These are phyloP conservation scores for Penicillium sp. DNA, from an alignment of 2,329 filamentous ascomycete genomes.

Conservation along the genomic window DNA sequence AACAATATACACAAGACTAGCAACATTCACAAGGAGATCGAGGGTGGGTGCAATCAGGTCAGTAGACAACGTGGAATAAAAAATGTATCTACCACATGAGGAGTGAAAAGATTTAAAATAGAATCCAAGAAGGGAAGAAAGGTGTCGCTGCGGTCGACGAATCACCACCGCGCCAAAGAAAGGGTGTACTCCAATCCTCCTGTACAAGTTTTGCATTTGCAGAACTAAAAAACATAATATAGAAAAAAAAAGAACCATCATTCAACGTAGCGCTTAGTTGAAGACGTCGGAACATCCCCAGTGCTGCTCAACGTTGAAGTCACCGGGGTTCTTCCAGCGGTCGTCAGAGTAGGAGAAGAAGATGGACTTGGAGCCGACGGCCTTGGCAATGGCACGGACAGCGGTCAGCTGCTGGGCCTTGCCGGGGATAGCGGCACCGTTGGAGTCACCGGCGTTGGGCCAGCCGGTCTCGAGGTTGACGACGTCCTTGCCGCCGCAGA, in stretches of 20 bases:
- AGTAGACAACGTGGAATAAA: constrained; percentile 32
- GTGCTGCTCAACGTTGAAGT: constrained; percentile 70
- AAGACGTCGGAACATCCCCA: constrained; percentile 66
- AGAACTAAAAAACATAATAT: constrained; percentile 16
- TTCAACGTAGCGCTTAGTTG: constrained; percentile 25
- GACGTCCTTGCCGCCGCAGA: constrained; percentile 69
- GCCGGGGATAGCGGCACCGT: constrained; percentile 70
- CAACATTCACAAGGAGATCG: constrained; percentile 23
- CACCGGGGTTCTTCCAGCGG: constrained; percentile 70
- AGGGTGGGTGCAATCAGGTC: constrained; percentile 21
- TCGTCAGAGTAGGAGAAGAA: constrained; percentile 82
- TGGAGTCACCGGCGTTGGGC: constrained; percentile 67
- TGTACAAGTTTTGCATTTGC: constrained; percentile 26
- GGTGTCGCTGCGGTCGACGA: constrained; percentile 3
- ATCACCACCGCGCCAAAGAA: constrained; percentile 9
- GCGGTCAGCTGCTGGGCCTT: constrained; percentile 64
- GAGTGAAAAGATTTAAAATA: constrained; percentile 27
- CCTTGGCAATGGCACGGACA: constrained; percentile 65
- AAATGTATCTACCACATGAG: constrained; percentile 29
- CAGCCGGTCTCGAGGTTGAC: constrained; percentile 90
- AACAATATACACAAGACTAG: constrained; percentile 25
- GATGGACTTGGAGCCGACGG: constrained; percentile 64
- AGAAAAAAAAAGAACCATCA: constrained; percentile 10
- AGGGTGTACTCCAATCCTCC: constrained; percentile 24
- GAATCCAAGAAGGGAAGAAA: constrained; percentile 19